Evolutionary conservation across 176 grass and related monocot genomes (phyloP), one percentile per base, ranked within the genome.

Genomic region (Paspalum notatum): DNA sequence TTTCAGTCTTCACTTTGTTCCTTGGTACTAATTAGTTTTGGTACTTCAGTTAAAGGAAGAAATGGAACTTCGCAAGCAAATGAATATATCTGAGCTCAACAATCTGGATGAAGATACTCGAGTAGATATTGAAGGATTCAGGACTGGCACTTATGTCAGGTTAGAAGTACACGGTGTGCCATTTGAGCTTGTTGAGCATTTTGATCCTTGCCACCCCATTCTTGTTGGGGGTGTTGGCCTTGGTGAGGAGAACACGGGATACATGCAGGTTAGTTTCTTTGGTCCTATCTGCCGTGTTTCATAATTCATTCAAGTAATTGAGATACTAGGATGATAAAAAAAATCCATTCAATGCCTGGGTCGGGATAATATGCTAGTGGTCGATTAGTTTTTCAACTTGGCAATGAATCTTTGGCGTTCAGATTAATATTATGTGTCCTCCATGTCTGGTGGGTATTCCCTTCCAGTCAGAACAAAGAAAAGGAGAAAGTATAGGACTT

Each of bases 121-220:
- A 76, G 63, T 93, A 75, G 92, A 95, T 61, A 84, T 99, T 50
- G 96, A 99, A 75, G 96, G 96, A 41, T 95, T 99, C 87, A 91
- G 86, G 79, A 86, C 81, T 66, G 96, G 96, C 52, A 95, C 90
- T 82, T 99, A 95, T 15, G 42, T 95, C 75, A 95, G 96, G 83
- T 77, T 99, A 84, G 96, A 99, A 65, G 74, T 99, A 69, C 96
- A 91, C 88, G 86, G 82, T 83, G 88, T 99, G 74, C 96, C 96
- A 15, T 93, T 74, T 87, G 96, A 99, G 86, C 86, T 99, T 74
- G 88, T 95, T 48, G 92, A 99, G 86, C 82, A 99, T 89, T 99
- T 99, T 84, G 89, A 95, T 85, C 90, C 92, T 58, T 66, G 79
- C 56, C 92, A 99, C 62, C 96, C 96, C 71, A 86, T 99, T 66